A percentile compares a stretch with the other conserved stretches of the same genome.
phyloP scores from a whole-genome alignment of 2,329 filamentous ascomycete genomes.

The Verticillium longisporum region DNA sequence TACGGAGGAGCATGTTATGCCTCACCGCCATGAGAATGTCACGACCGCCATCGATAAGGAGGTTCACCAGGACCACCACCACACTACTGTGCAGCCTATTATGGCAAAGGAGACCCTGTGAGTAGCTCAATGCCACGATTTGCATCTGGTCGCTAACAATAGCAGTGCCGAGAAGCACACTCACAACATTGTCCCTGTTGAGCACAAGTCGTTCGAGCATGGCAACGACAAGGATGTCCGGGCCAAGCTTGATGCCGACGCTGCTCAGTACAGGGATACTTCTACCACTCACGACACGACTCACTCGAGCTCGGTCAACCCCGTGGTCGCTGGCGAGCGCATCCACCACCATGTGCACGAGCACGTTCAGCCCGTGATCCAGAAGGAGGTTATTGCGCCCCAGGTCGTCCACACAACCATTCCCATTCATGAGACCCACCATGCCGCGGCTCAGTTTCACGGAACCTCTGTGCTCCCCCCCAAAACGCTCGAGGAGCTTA shows the following conservation, averaged over 20 bases:
- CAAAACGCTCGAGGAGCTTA: slow-evolving; percentile 58
- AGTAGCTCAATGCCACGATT: slow-evolving; percentile 13
- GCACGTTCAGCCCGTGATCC: slow-evolving; percentile 62
- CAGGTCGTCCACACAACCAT: slow-evolving; percentile 65
- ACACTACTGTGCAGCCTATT: slow-evolving; percentile 63
- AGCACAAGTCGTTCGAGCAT: slow-evolving; percentile 57
- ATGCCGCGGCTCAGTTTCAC: slow-evolving; percentile 61
- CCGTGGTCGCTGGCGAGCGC: slow-evolving; percentile 20
- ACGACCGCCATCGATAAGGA: slow-evolving; percentile 60
- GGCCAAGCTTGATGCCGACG: slow-evolving; percentile 43
- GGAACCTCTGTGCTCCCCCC: slow-evolving; percentile 55
- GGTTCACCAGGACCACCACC: slow-evolving; percentile 66
- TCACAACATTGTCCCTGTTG: slow-evolving; percentile 49
- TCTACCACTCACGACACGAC: slow-evolving; percentile 21
- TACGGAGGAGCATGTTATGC: slow-evolving; percentile 52
- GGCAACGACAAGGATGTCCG: slow-evolving; percentile 43
- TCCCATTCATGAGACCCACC: slow-evolving; percentile 66
- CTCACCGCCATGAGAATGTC: slow-evolving; percentile 54
- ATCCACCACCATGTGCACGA: slow-evolving; percentile 50
- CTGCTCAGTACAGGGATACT: slow-evolving; percentile 22
- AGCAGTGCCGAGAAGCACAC: slow-evolving; percentile 49
- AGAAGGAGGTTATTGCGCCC: slow-evolving; percentile 63
- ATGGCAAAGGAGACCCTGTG: slow-evolving; percentile 30
- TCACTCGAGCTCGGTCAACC: slow-evolving; percentile 16
- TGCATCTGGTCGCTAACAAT: background rate